Percentiles rank a stretch among this genome's conserved stretches.
These are phyloP conservation scores for Fusarium humuli DNA, from an alignment of 2,329 filamentous ascomycete species.

Conservation along the genomic window DNA sequence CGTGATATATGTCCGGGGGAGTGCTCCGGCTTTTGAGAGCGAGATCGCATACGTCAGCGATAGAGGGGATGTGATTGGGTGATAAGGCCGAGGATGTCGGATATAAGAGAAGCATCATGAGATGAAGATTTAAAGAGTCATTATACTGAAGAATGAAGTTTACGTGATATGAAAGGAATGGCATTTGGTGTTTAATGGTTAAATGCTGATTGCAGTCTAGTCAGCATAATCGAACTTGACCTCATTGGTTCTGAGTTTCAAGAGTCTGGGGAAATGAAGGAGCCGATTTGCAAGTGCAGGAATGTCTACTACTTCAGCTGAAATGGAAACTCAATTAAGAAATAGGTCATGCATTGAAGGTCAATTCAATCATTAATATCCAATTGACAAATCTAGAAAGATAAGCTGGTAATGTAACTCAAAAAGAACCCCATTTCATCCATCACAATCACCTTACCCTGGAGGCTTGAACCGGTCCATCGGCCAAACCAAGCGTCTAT, in stretches of 20 bases:
- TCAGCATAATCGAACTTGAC: conserved; percentile 40
- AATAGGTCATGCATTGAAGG: not conserved
- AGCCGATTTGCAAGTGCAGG: not conserved
- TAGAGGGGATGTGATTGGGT: conserved; percentile 18
- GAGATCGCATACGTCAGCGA: conserved; percentile 34
- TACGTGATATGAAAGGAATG: not conserved
- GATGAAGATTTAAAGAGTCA: not conserved
- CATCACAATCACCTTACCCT: conserved; percentile 17
- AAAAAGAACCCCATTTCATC: not conserved
- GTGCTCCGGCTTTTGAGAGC: not conserved
- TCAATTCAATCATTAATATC: not conserved
- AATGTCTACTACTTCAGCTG: not conserved
- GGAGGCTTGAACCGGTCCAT: not conserved
- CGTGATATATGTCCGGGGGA: conserved; percentile 35
- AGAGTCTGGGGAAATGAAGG: not conserved
- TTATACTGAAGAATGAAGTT: not conserved
- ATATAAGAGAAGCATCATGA: not conserved
- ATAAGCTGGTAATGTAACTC: conserved; percentile 1
- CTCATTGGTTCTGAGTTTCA: conserved; percentile 34
- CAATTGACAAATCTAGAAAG: not conserved
- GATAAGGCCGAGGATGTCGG: conserved; percentile 28
- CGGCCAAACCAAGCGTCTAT: not conserved
- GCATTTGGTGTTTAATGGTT: conserved; percentile 2
- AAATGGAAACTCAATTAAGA: not conserved
- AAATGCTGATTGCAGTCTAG: conserved; percentile 20